Conservation (phyloP, 768 basidiomycete genomes). For the Lactarius tabidus region DNA sequence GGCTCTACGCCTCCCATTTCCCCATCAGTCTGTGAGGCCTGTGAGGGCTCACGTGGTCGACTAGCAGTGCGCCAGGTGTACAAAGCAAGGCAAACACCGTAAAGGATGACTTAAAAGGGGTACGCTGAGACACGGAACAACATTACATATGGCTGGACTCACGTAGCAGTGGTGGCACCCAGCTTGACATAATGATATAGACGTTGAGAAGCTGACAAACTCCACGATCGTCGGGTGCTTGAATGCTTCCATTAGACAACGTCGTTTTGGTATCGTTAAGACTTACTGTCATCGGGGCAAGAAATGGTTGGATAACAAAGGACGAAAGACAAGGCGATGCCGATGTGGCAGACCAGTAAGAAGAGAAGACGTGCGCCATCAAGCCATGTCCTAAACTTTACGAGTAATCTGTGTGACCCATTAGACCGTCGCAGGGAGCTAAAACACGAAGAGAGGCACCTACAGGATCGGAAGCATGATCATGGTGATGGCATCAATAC, state of each 20-base stretch:
- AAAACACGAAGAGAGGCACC: conserved; percentile 26
- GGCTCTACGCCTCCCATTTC: conserved; percentile 4
- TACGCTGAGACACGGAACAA: conserved; percentile 6
- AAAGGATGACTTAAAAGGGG: conserved; percentile 40
- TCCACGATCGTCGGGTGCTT: conserved; percentile 40
- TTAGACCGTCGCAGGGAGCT: conserved; percentile 18
- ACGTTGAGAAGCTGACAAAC: conserved; percentile 47
- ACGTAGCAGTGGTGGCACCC: conserved; percentile 53
- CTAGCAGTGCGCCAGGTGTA: conserved; percentile 36
- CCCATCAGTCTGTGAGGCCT: not conserved
- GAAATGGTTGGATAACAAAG: conserved; percentile 40
- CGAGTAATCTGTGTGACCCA: conserved; percentile 38
- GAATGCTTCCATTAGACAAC: not conserved
- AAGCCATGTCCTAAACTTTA: conserved; percentile 49
- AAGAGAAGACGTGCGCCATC: conserved; percentile 49
- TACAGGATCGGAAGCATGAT: conserved; percentile 44
- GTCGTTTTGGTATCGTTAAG: not conserved
- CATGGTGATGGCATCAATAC: conserved; percentile 38
- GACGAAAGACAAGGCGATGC: conserved; percentile 42
- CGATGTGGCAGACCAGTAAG: conserved; percentile 43
- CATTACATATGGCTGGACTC: not conserved
- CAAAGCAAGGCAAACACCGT: conserved; percentile 41
- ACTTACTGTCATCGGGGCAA: conserved; percentile 44
- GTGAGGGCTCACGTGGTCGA: not conserved
- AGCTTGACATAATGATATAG: conserved; percentile 48